Evolutionary conservation across 2,329 filamentous ascomycete genomes (phyloP).

Genomic region (Colletotrichum magnum): DNA sequence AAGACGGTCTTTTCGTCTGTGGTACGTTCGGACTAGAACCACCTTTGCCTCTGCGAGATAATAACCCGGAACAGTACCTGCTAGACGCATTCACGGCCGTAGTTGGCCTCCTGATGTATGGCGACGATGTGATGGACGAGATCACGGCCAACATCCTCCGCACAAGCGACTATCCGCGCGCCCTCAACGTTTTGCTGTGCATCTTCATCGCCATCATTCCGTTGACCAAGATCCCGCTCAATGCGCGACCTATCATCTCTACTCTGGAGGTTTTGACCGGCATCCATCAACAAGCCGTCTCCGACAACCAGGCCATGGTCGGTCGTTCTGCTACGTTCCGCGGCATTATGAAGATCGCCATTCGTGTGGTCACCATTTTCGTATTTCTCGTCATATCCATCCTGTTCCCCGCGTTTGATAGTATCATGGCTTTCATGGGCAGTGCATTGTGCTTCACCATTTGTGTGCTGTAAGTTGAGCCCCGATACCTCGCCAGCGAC

Average conservation of each 20-base stretch:
- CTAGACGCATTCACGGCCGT: conserved; percentile 88
- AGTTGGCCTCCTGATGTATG: conserved; percentile 94
- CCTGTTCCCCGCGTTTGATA: conserved; percentile 82
- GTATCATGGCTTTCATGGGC: conserved; percentile 92
- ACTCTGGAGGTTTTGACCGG: conserved; percentile 87
- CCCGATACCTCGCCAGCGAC: neutral
- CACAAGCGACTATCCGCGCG: conserved; percentile 79
- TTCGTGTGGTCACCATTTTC: conserved; percentile 78
- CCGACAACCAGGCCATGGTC: conserved; percentile 61
- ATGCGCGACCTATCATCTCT: conserved; percentile 86
- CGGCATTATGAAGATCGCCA: conserved; percentile 68
- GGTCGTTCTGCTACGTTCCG: conserved; percentile 71
- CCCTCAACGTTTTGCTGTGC: conserved; percentile 83
- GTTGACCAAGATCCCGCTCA: conserved; percentile 93
- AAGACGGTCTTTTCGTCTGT: conserved; percentile 89
- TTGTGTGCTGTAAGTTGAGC: conserved; percentile 78
- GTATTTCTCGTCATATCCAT: conserved; percentile 82
- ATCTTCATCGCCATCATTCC: conserved; percentile 93
- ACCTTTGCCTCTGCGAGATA: conserved; percentile 19
- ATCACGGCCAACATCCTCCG: conserved; percentile 91
- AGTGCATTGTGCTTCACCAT: conserved; percentile 93
- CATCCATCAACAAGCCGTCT: conserved; percentile 68
- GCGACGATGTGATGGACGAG: conserved; percentile 87
- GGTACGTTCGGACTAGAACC: conserved; percentile 53
- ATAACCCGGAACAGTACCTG: conserved; percentile 67